phyloP scores from a whole-genome alignment of 2,329 filamentous ascomycete genomes.

The Fusarium sp. region DNA sequence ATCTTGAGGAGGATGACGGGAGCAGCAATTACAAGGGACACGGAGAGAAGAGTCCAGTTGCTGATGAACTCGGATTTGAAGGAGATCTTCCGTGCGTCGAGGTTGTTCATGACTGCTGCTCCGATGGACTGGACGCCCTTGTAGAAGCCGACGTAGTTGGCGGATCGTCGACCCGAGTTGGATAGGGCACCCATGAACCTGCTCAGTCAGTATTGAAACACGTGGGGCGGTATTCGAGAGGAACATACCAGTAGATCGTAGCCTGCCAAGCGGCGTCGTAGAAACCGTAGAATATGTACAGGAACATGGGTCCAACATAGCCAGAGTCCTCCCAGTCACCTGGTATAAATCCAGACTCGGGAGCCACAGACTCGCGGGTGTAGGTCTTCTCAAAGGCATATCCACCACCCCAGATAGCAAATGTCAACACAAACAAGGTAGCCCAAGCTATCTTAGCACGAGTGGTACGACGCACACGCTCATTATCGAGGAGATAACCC shows the following conservation, averaged over 20 bases:
- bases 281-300: constrained; percentile 92
- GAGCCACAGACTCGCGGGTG: constrained; percentile 38
- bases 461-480: constrained; percentile 70
- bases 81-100: constrained; percentile 57
- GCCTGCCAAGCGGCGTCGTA: constrained; percentile 94
- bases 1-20: constrained; percentile 86
- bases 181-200: constrained; percentile 93
- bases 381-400: constrained; percentile 75
- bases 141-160: constrained; percentile 94
- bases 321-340: constrained; percentile 74
- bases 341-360: constrained; percentile 15
- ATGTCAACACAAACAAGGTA: constrained; percentile 76
- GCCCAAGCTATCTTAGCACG: constrained; percentile 75
- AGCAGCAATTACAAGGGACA: constrained; percentile 80
- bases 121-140: constrained; percentile 85
- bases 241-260: constrained; percentile 87
- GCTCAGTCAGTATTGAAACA: constrained; percentile 14
- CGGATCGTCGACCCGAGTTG: constrained; percentile 91
- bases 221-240: constrained; percentile 50
- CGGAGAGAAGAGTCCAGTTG: constrained; percentile 80
- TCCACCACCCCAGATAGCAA: constrained; percentile 86
- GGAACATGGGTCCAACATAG: constrained; percentile 84
- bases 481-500: constrained; percentile 77
- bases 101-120: constrained; percentile 64
- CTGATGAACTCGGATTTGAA: constrained; percentile 79